Percentiles rank a stretch among this genome's conserved stretches.
Conservation (phyloP, 176 grass and related monocot species). For the Aechmea fasciata region DNA sequence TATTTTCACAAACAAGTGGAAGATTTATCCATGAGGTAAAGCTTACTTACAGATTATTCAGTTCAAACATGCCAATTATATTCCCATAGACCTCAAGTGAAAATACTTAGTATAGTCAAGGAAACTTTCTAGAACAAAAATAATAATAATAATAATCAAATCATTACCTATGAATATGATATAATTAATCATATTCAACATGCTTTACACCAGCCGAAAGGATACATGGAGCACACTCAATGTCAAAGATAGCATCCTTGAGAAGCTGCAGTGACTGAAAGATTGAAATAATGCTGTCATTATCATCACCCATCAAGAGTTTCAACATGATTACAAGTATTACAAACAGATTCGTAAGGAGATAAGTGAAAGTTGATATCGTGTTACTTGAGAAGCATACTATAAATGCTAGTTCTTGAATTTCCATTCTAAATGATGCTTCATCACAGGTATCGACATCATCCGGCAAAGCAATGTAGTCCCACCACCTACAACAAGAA, state of each 20-base stretch:
- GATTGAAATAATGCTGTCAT: not conserved
- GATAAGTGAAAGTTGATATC: not conserved
- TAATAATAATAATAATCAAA: not conserved
- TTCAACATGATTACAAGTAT: not conserved
- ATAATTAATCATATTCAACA: not conserved
- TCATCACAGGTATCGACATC: slow-evolving; percentile 59
- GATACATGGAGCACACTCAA: slow-evolving; percentile 84
- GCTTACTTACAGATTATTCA: slow-evolving; percentile 96
- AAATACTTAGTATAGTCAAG: slow-evolving; percentile 80
- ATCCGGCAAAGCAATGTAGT: slow-evolving; percentile 88
- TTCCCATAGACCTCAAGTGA: slow-evolving; percentile 85
- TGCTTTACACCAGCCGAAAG: slow-evolving; percentile 17
- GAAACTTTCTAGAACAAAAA: slow-evolving; percentile 3
- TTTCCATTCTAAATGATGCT: slow-evolving; percentile 69
- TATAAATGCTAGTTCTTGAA: slow-evolving; percentile 67
- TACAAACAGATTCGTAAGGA: not conserved
- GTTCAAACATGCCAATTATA: slow-evolving; percentile 99
- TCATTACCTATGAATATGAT: not conserved
- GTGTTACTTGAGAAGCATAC: slow-evolving; percentile 24
- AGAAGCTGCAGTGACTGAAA: slow-evolving; percentile 84
- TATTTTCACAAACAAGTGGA: not conserved
- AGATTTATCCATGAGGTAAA: no score
- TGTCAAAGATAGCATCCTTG: slow-evolving; percentile 80
- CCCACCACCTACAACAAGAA: slow-evolving; percentile 80
- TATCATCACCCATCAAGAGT: not conserved